phyloP scores from a whole-genome alignment of 2,329 filamentous ascomycete species.

The Sporothrix pseudoabietina region DNA sequence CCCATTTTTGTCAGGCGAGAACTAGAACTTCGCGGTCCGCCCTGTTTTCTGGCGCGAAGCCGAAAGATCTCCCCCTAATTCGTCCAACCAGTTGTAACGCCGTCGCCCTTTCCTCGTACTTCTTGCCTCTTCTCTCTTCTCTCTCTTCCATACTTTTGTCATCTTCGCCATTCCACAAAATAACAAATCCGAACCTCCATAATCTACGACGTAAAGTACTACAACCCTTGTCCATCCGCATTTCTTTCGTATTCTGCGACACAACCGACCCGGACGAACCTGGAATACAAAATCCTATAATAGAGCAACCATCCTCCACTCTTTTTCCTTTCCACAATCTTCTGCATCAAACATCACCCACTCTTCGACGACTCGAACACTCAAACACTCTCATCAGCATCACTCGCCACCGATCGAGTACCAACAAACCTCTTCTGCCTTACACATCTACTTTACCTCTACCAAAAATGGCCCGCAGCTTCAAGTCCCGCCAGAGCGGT shows the following conservation, averaged over 20 bases:
- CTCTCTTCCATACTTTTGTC: neutral
- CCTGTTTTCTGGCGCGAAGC: constrained; percentile 14
- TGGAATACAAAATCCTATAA: neutral
- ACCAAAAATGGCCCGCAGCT: constrained; percentile 30
- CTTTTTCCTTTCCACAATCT: neutral
- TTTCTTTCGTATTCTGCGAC: neutral
- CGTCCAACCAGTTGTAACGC: neutral
- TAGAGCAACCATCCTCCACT: neutral
- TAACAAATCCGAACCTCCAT: neutral
- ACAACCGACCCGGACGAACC: neutral
- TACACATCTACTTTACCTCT: neutral
- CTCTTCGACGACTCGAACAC: neutral
- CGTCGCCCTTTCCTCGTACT: neutral
- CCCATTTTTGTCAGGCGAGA: constrained; percentile 20
- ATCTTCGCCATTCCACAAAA: neutral
- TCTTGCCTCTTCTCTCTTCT: neutral
- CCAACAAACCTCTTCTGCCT: neutral
- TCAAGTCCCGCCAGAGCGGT: constrained; percentile 28
- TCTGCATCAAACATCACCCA: neutral
- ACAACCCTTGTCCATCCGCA: neutral
- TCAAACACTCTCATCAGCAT: neutral
- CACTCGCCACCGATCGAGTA: neutral
- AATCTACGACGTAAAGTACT: neutral
- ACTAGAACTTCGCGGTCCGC: neutral
- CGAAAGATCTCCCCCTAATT: neutral